Evolutionary conservation across 768 basidiomycete species (phyloP).

Genomic region (Leccinellum luteum): DNA sequence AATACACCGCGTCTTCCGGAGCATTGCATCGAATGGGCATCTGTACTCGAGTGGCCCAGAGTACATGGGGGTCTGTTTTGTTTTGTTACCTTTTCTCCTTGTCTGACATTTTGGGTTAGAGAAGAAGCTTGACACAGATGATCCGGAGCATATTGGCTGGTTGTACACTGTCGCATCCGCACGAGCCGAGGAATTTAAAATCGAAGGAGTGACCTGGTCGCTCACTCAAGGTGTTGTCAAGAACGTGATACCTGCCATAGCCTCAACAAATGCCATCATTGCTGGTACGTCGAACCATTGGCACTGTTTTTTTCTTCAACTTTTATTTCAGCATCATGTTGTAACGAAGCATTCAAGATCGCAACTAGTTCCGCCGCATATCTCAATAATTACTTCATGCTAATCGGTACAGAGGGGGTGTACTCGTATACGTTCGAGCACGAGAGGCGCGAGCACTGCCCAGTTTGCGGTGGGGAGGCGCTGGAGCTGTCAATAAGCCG

Average conservation of each 20-base stretch:
- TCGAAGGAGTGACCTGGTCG: conserved; percentile 98
- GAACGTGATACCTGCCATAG: conserved; percentile 99
- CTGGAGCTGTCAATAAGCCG: conserved; percentile 67
- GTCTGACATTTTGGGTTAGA: conserved; percentile 38
- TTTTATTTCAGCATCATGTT: conserved; percentile 73
- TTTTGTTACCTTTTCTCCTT: not conserved
- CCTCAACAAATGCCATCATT: conserved; percentile 97
- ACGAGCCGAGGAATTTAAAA: conserved; percentile 92
- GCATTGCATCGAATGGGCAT: conserved; percentile 99
- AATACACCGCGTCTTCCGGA: conserved; percentile 98
- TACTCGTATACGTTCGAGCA: conserved; percentile 98
- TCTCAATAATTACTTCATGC: conserved; percentile 97
- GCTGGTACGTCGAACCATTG: conserved; percentile 55
- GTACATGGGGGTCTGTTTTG: conserved; percentile 70
- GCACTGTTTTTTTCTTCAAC: conserved; percentile 2
- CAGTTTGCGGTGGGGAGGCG: conserved; percentile 93
- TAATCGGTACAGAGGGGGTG: conserved; percentile 93
- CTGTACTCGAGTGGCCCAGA: conserved; percentile 97
- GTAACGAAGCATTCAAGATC: conserved; percentile 99
- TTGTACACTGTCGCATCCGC: conserved; percentile 75
- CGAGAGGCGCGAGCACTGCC: conserved; percentile 89
- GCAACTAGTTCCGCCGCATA: conserved; percentile 93
- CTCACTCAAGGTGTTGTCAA: conserved; percentile 98
- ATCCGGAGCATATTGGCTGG: conserved; percentile 97
- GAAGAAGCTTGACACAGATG: conserved; percentile 95